A percentile compares a stretch with the other conserved stretches of the same genome.
phyloP scores from a whole-genome alignment of 1,284 basidiomycete genomes.

The Pseudomicrostroma phylloplanum region DNA sequence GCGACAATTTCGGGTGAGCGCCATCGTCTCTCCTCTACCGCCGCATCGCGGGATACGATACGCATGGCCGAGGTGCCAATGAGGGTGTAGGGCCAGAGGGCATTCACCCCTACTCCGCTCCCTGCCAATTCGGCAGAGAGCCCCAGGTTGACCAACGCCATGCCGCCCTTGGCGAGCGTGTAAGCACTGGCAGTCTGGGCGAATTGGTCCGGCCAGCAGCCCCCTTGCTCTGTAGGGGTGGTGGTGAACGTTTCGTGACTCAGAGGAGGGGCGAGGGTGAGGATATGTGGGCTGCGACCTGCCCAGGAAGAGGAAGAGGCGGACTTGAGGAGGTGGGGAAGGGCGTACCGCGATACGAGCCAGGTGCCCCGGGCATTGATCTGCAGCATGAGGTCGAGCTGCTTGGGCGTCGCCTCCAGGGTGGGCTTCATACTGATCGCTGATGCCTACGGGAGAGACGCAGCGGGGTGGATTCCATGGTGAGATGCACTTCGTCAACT shows the following conservation, averaged over 20 bases:
- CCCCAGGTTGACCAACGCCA: conserved; percentile 40
- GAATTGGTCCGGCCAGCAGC: conserved; percentile 27
- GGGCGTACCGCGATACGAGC: conserved; percentile 38
- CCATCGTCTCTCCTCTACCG: conserved; percentile 27
- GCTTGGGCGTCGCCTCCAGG: conserved; percentile 28
- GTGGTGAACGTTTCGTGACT: conserved; percentile 24
- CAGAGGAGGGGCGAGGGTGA: conserved; percentile 45
- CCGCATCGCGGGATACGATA: conserved; percentile 31
- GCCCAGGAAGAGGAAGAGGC: conserved; percentile 2
- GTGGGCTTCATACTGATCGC: conserved; percentile 46
- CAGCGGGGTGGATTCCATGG: no score
- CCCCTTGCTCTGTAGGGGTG: not conserved
- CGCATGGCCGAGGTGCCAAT: conserved; percentile 43
- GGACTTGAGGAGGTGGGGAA: conserved; percentile 40
- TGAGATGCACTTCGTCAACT: no score
- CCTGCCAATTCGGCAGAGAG: conserved; percentile 41
- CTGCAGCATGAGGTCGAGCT: conserved; percentile 23
- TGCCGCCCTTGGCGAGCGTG: conserved; percentile 46
- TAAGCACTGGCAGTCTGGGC: conserved; percentile 29
- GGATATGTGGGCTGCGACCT: conserved; percentile 43
- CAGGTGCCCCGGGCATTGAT: conserved; percentile 47
- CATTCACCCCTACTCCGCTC: conserved; percentile 32
- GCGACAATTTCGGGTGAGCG: conserved; percentile 40
- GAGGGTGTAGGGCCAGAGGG: conserved; percentile 38
- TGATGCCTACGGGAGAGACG: conserved; percentile 35